These are phyloP conservation scores for Suillus subluteus DNA, from an alignment of 768 basidiomycete species.

Conservation along the genomic window DNA sequence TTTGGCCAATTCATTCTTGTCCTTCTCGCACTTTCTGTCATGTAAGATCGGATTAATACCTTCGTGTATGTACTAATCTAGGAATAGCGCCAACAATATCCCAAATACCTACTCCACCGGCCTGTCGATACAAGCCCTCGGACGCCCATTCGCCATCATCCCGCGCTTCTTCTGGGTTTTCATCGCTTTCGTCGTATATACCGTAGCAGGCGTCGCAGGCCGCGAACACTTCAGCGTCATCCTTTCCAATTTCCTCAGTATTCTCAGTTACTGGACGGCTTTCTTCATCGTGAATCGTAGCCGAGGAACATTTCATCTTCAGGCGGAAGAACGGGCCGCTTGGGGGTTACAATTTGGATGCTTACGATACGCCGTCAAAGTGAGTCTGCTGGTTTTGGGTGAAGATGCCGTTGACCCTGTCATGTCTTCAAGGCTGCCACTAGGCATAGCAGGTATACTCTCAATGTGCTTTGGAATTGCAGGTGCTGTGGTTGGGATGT, in stretches of 20 bases:
- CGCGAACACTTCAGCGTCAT: slow-evolving; percentile 49
- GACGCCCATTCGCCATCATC: slow-evolving; percentile 45
- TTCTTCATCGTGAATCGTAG: slow-evolving; percentile 50
- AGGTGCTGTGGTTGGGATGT: slow-evolving; percentile 57
- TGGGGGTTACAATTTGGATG: slow-evolving; percentile 55
- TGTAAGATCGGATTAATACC: slow-evolving; percentile 29
- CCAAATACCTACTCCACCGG: slow-evolving; percentile 51
- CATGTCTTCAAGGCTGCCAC: slow-evolving; percentile 41
- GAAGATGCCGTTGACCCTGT: background rate
- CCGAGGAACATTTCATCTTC: slow-evolving; percentile 52
- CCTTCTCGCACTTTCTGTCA: slow-evolving; percentile 43
- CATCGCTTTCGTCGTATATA: slow-evolving; percentile 42
- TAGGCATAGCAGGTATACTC: slow-evolving; percentile 50
- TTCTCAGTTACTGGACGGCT: slow-evolving; percentile 50
- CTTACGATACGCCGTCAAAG: slow-evolving; percentile 46
- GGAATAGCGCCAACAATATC: slow-evolving; percentile 41
- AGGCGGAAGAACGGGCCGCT: slow-evolving; percentile 41
- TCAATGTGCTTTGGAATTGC: slow-evolving; percentile 50
- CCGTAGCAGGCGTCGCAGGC: slow-evolving; percentile 44
- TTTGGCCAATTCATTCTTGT: slow-evolving; percentile 46
- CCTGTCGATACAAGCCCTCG: slow-evolving; percentile 48
- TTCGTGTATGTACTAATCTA: slow-evolving; percentile 10
- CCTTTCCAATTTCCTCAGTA: slow-evolving; percentile 45
- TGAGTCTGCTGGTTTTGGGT: slow-evolving; percentile 20
- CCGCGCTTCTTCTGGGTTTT: slow-evolving; percentile 52